phyloP scores from a whole-genome alignment of 1,284 basidiomycete genomes.

The Tylopilus sp. region DNA sequence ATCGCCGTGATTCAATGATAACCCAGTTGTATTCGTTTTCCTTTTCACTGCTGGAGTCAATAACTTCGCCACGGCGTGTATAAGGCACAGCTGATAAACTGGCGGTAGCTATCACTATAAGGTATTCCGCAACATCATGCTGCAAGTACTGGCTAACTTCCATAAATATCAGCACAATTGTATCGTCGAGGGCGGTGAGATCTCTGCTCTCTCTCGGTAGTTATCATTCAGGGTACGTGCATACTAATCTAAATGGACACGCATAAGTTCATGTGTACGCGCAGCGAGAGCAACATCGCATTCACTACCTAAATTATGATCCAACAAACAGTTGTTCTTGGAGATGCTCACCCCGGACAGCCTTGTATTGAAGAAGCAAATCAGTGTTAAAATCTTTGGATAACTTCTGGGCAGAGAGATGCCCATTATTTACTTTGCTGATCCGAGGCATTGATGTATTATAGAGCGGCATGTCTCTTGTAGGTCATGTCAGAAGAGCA shows the following conservation, averaged over 20 bases:
- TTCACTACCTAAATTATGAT: conserved; percentile 15
- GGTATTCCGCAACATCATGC: conserved; percentile 7
- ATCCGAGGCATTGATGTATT: no score
- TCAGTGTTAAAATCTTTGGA: background rate
- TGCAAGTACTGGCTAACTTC: background rate
- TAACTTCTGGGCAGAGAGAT: background rate
- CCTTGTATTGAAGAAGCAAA: background rate
- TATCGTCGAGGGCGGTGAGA: conserved; percentile 9
- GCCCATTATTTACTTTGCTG: background rate
- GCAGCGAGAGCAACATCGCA: background rate
- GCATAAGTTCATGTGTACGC: background rate
- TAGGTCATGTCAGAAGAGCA: no score
- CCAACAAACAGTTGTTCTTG: background rate
- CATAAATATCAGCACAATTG: conserved; percentile 10
- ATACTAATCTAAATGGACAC: background rate
- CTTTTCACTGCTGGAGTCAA: conserved; percentile 1
- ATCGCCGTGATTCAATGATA: background rate
- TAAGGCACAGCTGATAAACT: background rate
- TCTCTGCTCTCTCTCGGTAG: conserved; percentile 4
- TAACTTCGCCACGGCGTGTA: background rate
- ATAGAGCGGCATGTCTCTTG: no score
- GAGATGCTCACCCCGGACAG: background rate
- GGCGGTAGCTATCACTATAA: conserved; percentile 9
- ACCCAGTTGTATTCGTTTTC: background rate
- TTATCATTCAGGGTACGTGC: conserved; percentile 2